These are phyloP conservation scores for Lentinula guzmanii DNA, from an alignment of 768 basidiomycete genomes.

Conservation along the genomic window DNA sequence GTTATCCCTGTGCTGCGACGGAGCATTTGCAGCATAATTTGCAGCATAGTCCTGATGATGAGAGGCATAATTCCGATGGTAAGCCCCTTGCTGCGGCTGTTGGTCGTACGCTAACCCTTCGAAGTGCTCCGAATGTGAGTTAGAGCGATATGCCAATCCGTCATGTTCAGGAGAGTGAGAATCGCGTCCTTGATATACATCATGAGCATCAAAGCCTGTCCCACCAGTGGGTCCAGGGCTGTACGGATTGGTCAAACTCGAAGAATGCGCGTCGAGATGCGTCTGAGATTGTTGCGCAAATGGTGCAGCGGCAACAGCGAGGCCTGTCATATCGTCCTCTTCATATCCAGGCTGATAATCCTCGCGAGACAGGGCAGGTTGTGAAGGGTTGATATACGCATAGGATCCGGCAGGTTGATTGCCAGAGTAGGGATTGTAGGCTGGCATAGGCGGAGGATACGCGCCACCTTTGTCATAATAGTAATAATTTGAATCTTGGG, in stretches of 20 bases:
- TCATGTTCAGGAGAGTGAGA: background rate
- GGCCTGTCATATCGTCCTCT: constrained; percentile 59
- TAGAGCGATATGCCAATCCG: background rate
- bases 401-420: constrained; percentile 47
- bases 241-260: constrained; percentile 1
- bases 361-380: constrained; percentile 48
- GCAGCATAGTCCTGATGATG: constrained; percentile 24
- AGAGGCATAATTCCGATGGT: constrained; percentile 27
- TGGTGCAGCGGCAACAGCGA: constrained; percentile 54
- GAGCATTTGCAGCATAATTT: constrained; percentile 20
- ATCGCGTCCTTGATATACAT: constrained; percentile 48
- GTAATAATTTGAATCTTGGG: constrained; percentile 48
- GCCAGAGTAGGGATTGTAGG: constrained; percentile 62
- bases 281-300: constrained; percentile 36
- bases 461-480: constrained; percentile 46
- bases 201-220: constrained; percentile 39
- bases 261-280: background rate
- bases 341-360: constrained; percentile 49
- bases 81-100: background rate
- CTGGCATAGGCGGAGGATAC: constrained; percentile 71
- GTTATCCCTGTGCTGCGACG: constrained; percentile 15
- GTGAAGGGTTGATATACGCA: constrained; percentile 54
- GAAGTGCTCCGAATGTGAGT: constrained; percentile 1
- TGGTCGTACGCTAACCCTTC: constrained; percentile 24
- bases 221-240: constrained; percentile 19